These are phyloP conservation scores for Xylaria grammica DNA, from an alignment of 495 filamentous ascomycete species.

Conservation along the genomic window DNA sequence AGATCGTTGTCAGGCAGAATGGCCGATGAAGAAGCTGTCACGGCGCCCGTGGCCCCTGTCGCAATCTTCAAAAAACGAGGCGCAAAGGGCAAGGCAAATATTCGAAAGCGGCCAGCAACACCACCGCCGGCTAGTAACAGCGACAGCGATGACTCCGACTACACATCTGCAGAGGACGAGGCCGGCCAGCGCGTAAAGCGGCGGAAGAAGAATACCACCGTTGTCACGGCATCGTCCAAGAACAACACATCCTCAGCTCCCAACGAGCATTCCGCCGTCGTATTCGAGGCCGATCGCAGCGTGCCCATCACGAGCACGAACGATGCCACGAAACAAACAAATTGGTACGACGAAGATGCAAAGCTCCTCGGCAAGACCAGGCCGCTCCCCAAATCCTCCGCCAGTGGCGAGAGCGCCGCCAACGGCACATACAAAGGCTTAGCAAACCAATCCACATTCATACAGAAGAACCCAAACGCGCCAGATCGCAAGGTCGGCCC, in stretches of 20 bases:
- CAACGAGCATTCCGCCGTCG: conserved; percentile 54
- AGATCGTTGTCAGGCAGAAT: conserved; percentile 28
- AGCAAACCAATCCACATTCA: conserved; percentile 72
- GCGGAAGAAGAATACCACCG: conserved; percentile 69
- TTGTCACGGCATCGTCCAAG: conserved; percentile 60
- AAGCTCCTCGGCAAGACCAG: conserved; percentile 70
- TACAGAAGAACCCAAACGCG: conserved; percentile 83
- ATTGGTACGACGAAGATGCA: conserved; percentile 83
- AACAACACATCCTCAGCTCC: conserved; percentile 45
- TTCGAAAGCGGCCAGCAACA: conserved; percentile 83
- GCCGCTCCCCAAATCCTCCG: conserved; percentile 32
- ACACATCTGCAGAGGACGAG: conserved; percentile 79
- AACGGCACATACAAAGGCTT: conserved; percentile 81
- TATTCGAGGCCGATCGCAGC: conserved; percentile 65
- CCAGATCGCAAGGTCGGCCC: conserved; percentile 76
- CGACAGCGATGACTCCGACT: conserved; percentile 61
- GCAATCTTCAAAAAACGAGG: conserved; percentile 88
- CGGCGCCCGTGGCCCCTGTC: conserved; percentile 46
- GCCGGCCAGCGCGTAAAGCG: conserved; percentile 77
- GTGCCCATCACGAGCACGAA: conserved; percentile 67
- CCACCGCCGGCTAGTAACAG: conserved; percentile 68
- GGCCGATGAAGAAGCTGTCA: conserved; percentile 34
- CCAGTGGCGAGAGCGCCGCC: conserved; percentile 29
- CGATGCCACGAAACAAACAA: conserved; percentile 91
- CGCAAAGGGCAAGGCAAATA: conserved; percentile 73